These are phyloP conservation scores for Candida rishiriensis DNA, from an alignment of 805 yeast genomes.

Conservation along the genomic window DNA sequence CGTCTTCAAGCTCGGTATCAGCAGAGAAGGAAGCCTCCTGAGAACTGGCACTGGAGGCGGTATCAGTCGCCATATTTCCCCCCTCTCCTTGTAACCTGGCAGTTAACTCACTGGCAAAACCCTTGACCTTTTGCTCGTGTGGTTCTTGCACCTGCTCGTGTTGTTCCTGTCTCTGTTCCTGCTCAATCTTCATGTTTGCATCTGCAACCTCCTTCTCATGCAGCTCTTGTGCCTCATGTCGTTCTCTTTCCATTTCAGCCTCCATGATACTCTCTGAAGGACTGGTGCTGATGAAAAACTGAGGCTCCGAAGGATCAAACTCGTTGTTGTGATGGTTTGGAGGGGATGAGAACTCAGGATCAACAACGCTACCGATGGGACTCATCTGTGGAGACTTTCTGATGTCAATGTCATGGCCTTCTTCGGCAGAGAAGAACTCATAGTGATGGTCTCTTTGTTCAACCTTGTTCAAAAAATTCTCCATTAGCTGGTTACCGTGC, in stretches of 20 bases:
- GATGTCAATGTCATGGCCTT: conserved; percentile 30
- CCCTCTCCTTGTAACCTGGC: too few species aligned
- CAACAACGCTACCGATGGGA: conserved; percentile 15
- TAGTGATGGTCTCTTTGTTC: conserved; percentile 90
- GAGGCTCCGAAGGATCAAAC: conserved; percentile 94
- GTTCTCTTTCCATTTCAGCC: conserved; percentile 11
- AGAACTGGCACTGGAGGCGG: background rate
- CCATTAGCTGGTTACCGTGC: conserved; percentile 50
- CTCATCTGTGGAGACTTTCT: conserved; percentile 19
- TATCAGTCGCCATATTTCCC: background rate
- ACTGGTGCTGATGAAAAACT: conserved; percentile 59
- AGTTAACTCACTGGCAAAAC: background rate
- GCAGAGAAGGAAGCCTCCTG: background rate
- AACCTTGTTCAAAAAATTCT: conserved; percentile 68
- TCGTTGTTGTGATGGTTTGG: conserved; percentile 40
- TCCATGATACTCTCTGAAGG: conserved; percentile 29
- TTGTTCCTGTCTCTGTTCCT: background rate
- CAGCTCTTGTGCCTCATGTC: conserved; percentile 1
- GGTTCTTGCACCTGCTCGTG: background rate
- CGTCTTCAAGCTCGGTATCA: too few species aligned
- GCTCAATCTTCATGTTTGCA: background rate
- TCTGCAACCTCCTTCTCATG: conserved; percentile 1
- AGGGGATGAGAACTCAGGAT: conserved; percentile 25
- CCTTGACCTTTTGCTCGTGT: conserved; percentile 4
- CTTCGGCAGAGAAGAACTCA: conserved; percentile 83